A percentile compares a stretch with the other conserved stretches of the same genome.
These are phyloP conservation scores for Heliamphora pulchella DNA, from an alignment of 179 eudicot species.

Conservation along the genomic window DNA sequence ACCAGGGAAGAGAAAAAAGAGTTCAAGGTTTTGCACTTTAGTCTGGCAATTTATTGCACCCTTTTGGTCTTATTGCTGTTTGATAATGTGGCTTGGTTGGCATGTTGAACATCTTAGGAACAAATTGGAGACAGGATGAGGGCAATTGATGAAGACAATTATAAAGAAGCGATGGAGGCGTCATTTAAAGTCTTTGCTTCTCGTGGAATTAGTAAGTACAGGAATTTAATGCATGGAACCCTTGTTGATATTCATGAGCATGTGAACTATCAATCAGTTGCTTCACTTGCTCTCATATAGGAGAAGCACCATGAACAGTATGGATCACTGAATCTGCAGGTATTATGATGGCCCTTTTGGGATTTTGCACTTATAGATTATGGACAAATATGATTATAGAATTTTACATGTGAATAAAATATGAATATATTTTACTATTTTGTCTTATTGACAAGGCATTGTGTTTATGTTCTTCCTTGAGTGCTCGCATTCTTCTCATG, in stretches of 20 bases:
- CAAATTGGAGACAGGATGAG: constrained; percentile 64
- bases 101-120: constrained; percentile 45
- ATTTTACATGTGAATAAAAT: not conserved
- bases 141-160: constrained; percentile 81
- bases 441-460: not conserved
- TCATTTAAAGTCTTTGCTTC: constrained; percentile 86
- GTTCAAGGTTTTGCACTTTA: constrained; percentile 59
- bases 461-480: not conserved
- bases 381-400: not conserved
- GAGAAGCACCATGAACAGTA: not conserved
- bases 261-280: not conserved
- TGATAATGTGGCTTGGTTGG: constrained; percentile 17
- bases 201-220: constrained; percentile 70
- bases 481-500: not conserved
- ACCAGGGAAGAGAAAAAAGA: constrained; percentile 85
- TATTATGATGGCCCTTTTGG: constrained; percentile 5
- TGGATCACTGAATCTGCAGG: not conserved
- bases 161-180: constrained; percentile 91
- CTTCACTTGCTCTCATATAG: not conserved
- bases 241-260: constrained; percentile 4
- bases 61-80: constrained; percentile 7
- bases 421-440: not conserved
- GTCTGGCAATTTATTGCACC: constrained; percentile 1
- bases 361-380: not conserved
- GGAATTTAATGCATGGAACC: not conserved